phyloP scores from a whole-genome alignment of 805 yeast genomes.

The Wickerhamomyces mucosus region DNA sequence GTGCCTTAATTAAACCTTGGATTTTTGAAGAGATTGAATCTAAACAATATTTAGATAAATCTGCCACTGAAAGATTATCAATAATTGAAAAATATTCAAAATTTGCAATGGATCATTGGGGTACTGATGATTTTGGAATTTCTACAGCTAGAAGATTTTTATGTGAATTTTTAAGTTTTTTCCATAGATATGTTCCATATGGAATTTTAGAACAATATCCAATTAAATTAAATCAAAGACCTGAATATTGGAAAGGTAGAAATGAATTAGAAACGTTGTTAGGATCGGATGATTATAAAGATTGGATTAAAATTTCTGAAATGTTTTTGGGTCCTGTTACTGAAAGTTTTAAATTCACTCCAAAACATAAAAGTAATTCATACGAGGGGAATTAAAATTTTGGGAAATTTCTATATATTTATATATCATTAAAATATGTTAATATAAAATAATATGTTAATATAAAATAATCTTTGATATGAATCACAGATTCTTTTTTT shows the following conservation, averaged over 20 bases:
- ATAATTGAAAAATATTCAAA: conserved; percentile 59
- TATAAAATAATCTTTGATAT: background rate
- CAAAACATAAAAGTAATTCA: conserved; percentile 93
- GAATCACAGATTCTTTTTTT: too few species aligned
- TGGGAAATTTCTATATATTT: too few species aligned
- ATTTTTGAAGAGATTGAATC: conserved; percentile 91
- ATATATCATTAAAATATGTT: too few species aligned
- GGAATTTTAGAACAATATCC: conserved; percentile 88
- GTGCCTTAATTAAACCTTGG: conserved; percentile 98
- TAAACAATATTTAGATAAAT: conserved; percentile 81
- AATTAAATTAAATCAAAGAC: conserved; percentile 84
- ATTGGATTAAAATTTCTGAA: conserved; percentile 94
- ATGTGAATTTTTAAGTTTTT: conserved; percentile 91
- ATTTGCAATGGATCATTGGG: conserved; percentile 94
- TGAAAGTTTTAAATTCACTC: conserved; percentile 66
- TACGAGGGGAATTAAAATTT: conserved; percentile 27
- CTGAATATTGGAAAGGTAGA: conserved; percentile 89
- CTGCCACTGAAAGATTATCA: conserved; percentile 82
- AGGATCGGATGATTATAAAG: conserved; percentile 77
- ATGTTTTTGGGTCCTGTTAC: conserved; percentile 88
- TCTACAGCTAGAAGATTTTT: conserved; percentile 79
- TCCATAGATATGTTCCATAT: conserved; percentile 89
- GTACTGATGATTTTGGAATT: conserved; percentile 91
- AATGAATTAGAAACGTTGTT: conserved; percentile 84
- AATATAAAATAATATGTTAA: background rate